Conservation (phyloP, 2,329 filamentous ascomycete genomes). For the Ophiostoma ulmi region DNA sequence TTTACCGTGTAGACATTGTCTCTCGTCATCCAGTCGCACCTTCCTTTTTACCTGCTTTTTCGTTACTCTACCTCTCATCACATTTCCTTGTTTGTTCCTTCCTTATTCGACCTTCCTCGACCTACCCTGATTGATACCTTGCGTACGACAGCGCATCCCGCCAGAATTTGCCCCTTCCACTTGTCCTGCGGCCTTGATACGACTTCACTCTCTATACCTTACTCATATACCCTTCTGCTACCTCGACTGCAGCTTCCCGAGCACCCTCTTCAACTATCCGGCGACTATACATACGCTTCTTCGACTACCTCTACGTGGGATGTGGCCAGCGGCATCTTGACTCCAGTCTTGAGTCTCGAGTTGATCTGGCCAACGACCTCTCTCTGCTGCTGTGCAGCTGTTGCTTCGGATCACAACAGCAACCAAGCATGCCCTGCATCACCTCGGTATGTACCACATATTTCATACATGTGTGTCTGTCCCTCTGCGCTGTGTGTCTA, state of each 20-base stretch:
- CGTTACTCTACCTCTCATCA: background rate
- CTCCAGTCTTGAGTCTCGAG: background rate
- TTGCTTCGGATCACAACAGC: slow-evolving; percentile 18
- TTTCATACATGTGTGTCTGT: background rate
- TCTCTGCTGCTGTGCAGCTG: slow-evolving; percentile 17
- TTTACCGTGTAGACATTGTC: background rate
- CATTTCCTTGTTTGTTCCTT: background rate
- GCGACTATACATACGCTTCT: background rate
- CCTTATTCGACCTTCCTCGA: background rate
- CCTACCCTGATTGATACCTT: too few species aligned
- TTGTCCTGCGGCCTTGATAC: background rate
- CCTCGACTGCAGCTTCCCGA: background rate
- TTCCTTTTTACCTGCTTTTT: background rate
- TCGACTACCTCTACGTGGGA: background rate
- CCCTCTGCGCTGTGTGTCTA: background rate
- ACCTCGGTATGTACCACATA: slow-evolving; percentile 20
- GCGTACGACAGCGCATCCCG: background rate
- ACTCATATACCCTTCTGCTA: background rate
- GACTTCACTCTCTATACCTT: background rate
- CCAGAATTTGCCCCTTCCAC: background rate
- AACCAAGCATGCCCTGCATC: slow-evolving; percentile 23
- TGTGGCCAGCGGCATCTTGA: slow-evolving; percentile 4
- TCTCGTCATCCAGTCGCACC: slow-evolving; percentile 6
- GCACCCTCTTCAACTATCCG: background rate
- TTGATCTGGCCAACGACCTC: background rate